Evolutionary conservation across 495 filamentous ascomycete species (phyloP).

Genomic region (Tuber brumale): DNA sequence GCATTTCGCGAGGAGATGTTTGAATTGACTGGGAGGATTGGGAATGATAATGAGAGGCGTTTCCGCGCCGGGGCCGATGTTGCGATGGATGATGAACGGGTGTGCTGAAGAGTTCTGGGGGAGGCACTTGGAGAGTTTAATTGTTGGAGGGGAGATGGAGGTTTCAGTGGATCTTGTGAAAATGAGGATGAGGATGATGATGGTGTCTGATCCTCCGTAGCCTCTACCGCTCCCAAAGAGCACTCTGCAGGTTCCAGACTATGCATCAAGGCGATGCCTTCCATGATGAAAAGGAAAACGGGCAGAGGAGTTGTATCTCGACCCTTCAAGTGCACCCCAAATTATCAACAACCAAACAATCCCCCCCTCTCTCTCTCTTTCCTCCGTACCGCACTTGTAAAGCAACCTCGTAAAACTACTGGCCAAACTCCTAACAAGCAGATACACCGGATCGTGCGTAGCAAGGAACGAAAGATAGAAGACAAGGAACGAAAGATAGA

Average conservation of each 20-base stretch:
- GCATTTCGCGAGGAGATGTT: conserved; percentile 27
- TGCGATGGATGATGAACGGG: conserved; percentile 23
- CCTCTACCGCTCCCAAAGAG: conserved; percentile 2
- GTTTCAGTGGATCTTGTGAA: conserved; percentile 14
- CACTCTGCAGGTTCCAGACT: conserved; percentile 8
- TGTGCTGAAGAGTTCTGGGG: conserved; percentile 11
- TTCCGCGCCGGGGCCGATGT: conserved; percentile 31
- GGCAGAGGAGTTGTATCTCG: neutral
- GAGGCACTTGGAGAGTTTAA: conserved; percentile 14
- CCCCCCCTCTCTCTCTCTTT: too few relatives aligned
- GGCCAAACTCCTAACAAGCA: neutral
- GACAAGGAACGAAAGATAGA: neutral
- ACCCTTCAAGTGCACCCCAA: conserved; percentile 5
- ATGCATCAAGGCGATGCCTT: conserved; percentile 29
- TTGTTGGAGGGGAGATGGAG: conserved; percentile 21
- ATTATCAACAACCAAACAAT: conserved; percentile 4
- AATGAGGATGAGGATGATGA: conserved; percentile 11
- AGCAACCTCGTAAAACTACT: neutral
- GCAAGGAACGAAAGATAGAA: neutral
- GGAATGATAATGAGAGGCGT: conserved; percentile 40
- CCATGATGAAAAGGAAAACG: conserved; percentile 10
- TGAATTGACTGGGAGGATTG: conserved; percentile 37
- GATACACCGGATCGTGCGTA: neutral
- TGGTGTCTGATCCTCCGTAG: conserved; percentile 4
- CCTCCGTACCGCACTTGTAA: too few relatives aligned